Conservation (phyloP, 2,329 filamentous ascomycete genomes). For the Diaporthe helianthi region DNA sequence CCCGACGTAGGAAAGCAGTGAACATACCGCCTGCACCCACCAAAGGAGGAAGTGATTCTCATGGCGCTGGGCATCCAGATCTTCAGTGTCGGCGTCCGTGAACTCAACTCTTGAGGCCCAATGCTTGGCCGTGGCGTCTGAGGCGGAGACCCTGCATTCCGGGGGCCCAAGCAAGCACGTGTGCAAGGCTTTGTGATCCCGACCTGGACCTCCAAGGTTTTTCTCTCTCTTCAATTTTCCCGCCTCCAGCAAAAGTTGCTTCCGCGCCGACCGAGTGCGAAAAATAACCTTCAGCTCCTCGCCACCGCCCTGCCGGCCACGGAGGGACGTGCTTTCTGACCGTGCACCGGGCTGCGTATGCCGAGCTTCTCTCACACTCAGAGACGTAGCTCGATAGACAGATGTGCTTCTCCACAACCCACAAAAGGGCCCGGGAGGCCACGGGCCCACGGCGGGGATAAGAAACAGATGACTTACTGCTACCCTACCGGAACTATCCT, state of each 20-base stretch:
- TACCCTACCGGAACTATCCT: not conserved
- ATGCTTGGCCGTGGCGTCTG: not conserved
- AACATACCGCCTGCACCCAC: not conserved
- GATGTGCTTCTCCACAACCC: not conserved
- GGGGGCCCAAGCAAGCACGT: not conserved
- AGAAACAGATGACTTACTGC: not conserved
- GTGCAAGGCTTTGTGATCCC: not conserved
- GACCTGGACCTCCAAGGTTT: not conserved
- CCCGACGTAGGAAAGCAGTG: not conserved
- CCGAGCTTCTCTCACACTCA: not conserved
- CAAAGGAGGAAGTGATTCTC: not conserved
- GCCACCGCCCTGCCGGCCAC: constrained; percentile 3
- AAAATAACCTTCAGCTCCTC: not conserved
- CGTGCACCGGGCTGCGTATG: not conserved
- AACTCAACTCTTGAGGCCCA: not conserved
- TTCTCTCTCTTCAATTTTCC: not conserved
- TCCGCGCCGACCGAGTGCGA: constrained; percentile 6
- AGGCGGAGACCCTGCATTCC: not conserved
- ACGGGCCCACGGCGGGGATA: not conserved
- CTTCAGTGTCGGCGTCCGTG: not conserved
- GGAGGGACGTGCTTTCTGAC: not conserved
- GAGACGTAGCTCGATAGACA: not conserved
- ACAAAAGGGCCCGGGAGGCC: not conserved
- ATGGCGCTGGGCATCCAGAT: not conserved
- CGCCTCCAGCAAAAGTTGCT: not conserved